Evolutionary conservation across 176 grass and related monocot genomes (phyloP), one percentile per base, ranked within the genome.

Genomic region (Alopecurus myosuroides): DNA sequence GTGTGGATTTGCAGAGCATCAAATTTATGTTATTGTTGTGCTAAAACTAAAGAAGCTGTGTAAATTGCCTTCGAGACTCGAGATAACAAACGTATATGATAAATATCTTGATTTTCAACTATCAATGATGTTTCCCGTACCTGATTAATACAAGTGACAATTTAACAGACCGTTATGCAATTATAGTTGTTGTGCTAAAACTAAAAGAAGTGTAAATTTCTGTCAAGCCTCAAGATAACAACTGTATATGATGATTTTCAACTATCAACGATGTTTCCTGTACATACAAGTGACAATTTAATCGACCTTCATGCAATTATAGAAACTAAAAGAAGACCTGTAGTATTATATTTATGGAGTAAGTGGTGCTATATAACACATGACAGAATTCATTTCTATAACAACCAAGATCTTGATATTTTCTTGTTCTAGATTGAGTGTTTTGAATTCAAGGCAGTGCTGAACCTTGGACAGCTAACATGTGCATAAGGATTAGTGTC

Each of bases 181-280:
- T 45, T 45, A 45, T 0, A 45, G 44, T 62, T 1, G 3, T 78
- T 79, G 33, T 42, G 3, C 26, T 83, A 44, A 80, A 63, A 74
- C 34, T 83, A 55, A 73, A 61, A 83, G 8, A 70, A 31, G 15
- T 88, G 29, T 78, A 71, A 62, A 37, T 74, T 61, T 5, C 18
- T 0, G 20, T 51, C 42, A 86, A 49, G 78, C 0, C 39, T 36
- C 8, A 66, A n/a, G 52, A 34, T 29, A 74, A 74, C 64, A 86
- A 33, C 19, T 18, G 25, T 64, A 61, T 76, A 20, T 79, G 25
- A 67, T 77, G 18, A n/a, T 8, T 77, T 84, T 65, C 18, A 30
- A 58, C 30, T 10, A 49, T 52, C 60, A 76, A 36, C 5, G 58
- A 76, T 82, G n/a, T 58, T 56, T 88, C 17, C 5, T 50, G 12